A percentile compares a stretch with the other conserved stretches of the same genome.
Conservation (phyloP, 257 asterid genomes). For the Buddleja alternifolia region DNA sequence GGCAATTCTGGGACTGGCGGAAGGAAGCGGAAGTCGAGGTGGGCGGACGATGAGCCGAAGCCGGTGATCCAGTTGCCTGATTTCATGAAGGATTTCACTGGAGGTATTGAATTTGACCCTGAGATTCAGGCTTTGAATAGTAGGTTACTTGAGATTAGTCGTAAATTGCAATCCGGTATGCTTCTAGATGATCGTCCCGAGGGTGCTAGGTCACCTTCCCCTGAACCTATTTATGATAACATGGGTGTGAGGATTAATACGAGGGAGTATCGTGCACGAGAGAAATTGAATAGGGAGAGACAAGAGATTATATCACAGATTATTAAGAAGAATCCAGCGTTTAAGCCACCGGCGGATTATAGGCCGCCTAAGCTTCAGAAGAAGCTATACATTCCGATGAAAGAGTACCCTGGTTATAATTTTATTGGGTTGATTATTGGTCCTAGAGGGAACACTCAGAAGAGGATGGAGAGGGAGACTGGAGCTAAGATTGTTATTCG, state of each 20-base stretch:
- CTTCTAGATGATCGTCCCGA: conserved; percentile 87
- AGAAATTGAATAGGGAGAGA: conserved; percentile 82
- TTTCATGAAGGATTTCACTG: conserved; percentile 79
- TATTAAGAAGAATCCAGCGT: conserved; percentile 88
- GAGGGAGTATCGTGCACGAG: conserved; percentile 92
- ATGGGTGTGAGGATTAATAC: conserved; percentile 89
- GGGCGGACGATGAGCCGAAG: conserved; percentile 94
- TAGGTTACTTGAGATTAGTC: conserved; percentile 81
- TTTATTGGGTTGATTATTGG: conserved; percentile 92
- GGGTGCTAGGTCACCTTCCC: conserved; percentile 95
- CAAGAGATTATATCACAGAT: conserved; percentile 89
- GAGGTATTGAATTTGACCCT: conserved; percentile 92
- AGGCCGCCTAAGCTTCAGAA: conserved; percentile 95
- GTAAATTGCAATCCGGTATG: conserved; percentile 88
- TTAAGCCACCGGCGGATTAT: conserved; percentile 97
- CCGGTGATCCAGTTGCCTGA: conserved; percentile 81
- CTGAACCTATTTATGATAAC: conserved; percentile 92
- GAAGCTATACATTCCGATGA: conserved; percentile 92
- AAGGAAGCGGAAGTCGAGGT: conserved; percentile 88
- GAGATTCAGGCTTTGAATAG: conserved; percentile 84
- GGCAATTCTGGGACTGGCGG: conserved; percentile 55
- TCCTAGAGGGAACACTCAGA: conserved; percentile 96
- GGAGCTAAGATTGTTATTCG: conserved; percentile 97
- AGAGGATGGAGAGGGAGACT: conserved; percentile 93
- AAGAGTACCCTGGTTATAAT: conserved; percentile 94